Conservation (phyloP, 2,329 filamentous ascomycete species). For the Dothideomycetidae sp. region DNA sequence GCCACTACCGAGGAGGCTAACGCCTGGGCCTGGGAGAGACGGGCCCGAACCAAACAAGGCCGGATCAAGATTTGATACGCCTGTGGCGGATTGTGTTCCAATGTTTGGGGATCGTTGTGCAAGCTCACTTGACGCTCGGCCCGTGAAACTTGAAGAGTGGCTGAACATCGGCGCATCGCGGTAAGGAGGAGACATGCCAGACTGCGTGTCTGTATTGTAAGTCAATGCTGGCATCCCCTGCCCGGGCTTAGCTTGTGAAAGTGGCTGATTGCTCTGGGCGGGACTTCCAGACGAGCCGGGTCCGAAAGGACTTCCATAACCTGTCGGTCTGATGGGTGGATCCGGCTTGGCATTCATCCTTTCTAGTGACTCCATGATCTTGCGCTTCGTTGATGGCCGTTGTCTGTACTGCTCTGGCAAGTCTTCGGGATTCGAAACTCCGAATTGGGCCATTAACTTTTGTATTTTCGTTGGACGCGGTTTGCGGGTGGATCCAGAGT, state of each 20-base stretch:
- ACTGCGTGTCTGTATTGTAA: background rate
- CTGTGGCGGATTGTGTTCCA: slow-evolving; percentile 9
- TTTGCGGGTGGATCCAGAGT: slow-evolving; percentile 84
- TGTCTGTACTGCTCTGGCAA: slow-evolving; percentile 69
- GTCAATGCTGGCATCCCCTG: background rate
- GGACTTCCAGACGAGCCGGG: background rate
- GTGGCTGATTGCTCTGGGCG: slow-evolving; percentile 3
- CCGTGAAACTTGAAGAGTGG: background rate
- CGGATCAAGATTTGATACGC: slow-evolving; percentile 11
- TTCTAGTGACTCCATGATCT: slow-evolving; percentile 27
- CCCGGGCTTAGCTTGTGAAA: slow-evolving; percentile 19
- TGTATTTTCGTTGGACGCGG: slow-evolving; percentile 93
- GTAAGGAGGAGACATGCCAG: background rate
- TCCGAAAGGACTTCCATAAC: background rate
- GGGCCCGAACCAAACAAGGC: slow-evolving; percentile 10
- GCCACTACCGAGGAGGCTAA: slow-evolving; percentile 15
- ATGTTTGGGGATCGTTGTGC: slow-evolving; percentile 16
- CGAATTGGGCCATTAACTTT: slow-evolving; percentile 79
- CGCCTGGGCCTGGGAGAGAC: slow-evolving; percentile 11
- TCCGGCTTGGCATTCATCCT: slow-evolving; percentile 8
- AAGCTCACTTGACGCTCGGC: slow-evolving; percentile 7
- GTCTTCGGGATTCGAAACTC: slow-evolving; percentile 80
- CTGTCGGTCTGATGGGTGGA: slow-evolving; percentile 3
- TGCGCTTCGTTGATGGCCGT: slow-evolving; percentile 63
- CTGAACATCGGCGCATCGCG: background rate